These are phyloP conservation scores for Vigna radiata DNA, from an alignment of 306 rosid species.

Conservation along the genomic window DNA sequence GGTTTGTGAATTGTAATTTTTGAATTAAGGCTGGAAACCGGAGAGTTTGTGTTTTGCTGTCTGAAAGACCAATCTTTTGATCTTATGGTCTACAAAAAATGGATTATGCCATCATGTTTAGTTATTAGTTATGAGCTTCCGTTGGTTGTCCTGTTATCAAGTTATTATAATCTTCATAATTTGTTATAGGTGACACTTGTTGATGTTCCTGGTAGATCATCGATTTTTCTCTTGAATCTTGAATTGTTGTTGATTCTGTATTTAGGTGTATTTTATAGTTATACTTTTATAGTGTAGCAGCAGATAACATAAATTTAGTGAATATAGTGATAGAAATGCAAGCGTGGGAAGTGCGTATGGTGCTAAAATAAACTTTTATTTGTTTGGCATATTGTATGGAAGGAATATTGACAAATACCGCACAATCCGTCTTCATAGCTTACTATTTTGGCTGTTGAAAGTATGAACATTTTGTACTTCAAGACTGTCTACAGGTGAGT, in stretches of 20 bases:
- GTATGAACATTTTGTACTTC: not conserved
- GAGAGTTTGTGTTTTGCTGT: not conserved
- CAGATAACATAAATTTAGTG: not conserved
- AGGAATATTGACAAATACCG: constrained; percentile 18
- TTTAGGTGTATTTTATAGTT: constrained; percentile 23
- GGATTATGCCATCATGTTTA: constrained; percentile 2
- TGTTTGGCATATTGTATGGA: constrained; percentile 8
- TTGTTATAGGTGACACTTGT: constrained; percentile 16
- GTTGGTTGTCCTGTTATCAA: constrained; percentile 10
- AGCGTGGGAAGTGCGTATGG: not conserved
- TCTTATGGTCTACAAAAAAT: constrained; percentile 14
- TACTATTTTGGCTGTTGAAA: constrained; percentile 18
- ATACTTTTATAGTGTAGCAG: constrained; percentile 2
- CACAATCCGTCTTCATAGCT: not conserved
- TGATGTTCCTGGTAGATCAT: constrained; percentile 33
- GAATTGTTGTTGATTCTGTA: not conserved
- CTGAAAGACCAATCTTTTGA: not conserved
- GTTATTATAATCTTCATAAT: constrained; percentile 24
- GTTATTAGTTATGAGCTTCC: constrained; percentile 24
- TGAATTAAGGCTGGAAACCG: not conserved
- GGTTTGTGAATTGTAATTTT: not conserved
- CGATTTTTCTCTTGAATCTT: constrained; percentile 29
- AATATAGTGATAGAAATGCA: constrained; percentile 4
- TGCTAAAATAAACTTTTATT: constrained; percentile 3
- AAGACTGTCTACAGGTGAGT: constrained; percentile 2